These are phyloP conservation scores for Nothophaeocryptopus gaeumannii DNA, from an alignment of 2,329 filamentous ascomycete genomes.

Conservation along the genomic window DNA sequence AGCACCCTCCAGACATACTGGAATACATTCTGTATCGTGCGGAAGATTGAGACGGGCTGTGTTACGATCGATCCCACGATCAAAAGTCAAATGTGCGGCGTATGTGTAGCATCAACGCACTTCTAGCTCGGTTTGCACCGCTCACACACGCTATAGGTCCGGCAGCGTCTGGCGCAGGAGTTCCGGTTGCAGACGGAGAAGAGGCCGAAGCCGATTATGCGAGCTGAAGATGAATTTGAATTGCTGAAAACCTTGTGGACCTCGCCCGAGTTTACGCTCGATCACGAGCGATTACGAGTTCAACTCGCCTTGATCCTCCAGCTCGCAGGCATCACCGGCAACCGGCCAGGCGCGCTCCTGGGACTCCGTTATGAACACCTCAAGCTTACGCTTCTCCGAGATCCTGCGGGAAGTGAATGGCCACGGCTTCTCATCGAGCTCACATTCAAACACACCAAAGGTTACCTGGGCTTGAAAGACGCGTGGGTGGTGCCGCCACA, in stretches of 20 bases:
- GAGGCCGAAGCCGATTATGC: conserved; percentile 16
- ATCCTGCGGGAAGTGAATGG: conserved; percentile 15
- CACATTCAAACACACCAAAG: conserved; percentile 21
- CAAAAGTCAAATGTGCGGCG: conserved; percentile 3
- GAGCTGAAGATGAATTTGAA: conserved; percentile 20
- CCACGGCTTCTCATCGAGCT: conserved; percentile 17
- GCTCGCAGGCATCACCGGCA: conserved; percentile 18
- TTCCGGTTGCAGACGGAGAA: conserved; percentile 19
- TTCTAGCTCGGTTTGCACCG: not conserved
- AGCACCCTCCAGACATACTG: conserved; percentile 1
- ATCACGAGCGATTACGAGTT: conserved; percentile 17
- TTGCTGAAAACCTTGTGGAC: conserved; percentile 20
- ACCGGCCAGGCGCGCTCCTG: conserved; percentile 14
- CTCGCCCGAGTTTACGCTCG: conserved; percentile 13
- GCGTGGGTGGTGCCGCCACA: conserved; percentile 5
- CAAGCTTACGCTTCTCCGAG: conserved; percentile 16
- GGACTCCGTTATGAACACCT: conserved; percentile 17
- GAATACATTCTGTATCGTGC: conserved; percentile 1
- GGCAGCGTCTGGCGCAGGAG: conserved; percentile 5
- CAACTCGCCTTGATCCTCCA: conserved; percentile 17
- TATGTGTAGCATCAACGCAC: not conserved
- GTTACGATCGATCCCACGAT: not conserved
- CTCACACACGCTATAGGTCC: not conserved
- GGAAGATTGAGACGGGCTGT: conserved; percentile 1
- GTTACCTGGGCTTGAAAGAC: conserved; percentile 24